Conservation (phyloP, 352 stramenopile species). For the Hyaloperonospora arabidopsidis region DNA sequence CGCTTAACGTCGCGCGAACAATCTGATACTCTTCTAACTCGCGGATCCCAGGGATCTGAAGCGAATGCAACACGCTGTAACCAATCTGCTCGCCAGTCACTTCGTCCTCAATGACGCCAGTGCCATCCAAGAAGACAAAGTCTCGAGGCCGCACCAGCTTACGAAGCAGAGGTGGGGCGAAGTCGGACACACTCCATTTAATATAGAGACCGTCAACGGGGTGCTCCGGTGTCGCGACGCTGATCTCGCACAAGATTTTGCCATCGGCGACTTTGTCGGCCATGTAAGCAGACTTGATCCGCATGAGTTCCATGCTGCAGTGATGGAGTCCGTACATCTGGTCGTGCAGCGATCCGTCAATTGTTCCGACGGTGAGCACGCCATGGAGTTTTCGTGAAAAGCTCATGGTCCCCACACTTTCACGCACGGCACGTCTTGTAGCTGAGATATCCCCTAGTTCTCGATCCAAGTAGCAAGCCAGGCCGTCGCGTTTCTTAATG, state of each 20-base stretch:
- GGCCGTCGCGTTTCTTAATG: conserved; percentile 30
- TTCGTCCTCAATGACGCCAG: conserved; percentile 29
- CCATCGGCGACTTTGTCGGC: conserved; percentile 44
- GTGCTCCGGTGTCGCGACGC: conserved; percentile 24
- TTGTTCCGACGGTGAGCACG: conserved; percentile 21
- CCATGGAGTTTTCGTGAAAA: conserved; percentile 30
- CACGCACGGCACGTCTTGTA: conserved; percentile 6
- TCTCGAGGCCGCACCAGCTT: conserved; percentile 41
- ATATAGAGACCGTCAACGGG: conserved; percentile 49
- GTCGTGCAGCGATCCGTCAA: conserved; percentile 41
- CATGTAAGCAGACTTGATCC: conserved; percentile 47
- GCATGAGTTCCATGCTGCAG: conserved; percentile 40
- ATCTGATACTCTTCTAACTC: conserved; percentile 32
- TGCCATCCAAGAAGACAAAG: conserved; percentile 48
- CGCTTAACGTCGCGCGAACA: conserved; percentile 31
- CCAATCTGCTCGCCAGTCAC: conserved; percentile 33
- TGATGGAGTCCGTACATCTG: conserved; percentile 52
- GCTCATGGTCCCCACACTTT: conserved; percentile 27
- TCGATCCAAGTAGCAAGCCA: conserved; percentile 27
- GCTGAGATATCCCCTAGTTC: conserved; percentile 11
- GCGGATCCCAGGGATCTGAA: conserved; percentile 32
- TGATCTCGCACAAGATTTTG: conserved; percentile 34
- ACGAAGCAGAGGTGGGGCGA: conserved; percentile 17
- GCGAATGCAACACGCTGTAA: conserved; percentile 47
- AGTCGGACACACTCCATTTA: conserved; percentile 52